Evolutionary conservation across 2,329 filamentous ascomycete genomes (phyloP).

Genomic region (Drechslerella dactyloides): DNA sequence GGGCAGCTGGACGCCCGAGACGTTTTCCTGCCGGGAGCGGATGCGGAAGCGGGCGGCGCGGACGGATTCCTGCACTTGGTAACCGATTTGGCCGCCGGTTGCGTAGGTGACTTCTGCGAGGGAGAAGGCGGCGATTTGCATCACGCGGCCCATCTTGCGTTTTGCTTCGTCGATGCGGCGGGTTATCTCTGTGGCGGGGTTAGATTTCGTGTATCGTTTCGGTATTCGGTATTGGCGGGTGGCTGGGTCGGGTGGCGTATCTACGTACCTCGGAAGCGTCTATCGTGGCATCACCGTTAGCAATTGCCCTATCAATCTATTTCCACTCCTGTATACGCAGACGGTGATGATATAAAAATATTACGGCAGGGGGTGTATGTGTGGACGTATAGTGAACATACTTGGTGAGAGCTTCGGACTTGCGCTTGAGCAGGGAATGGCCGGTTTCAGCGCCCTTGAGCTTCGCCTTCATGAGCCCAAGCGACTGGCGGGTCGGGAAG

Average conservation of each 20-base stretch:
- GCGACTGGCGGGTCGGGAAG: slow-evolving; percentile 95
- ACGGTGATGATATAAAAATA: slow-evolving; percentile 6
- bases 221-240: slow-evolving; percentile 20
- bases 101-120: slow-evolving; percentile 97
- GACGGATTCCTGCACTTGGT: slow-evolving; percentile 95
- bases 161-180: slow-evolving; percentile 97
- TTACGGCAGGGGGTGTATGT: slow-evolving; percentile 46
- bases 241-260: slow-evolving; percentile 48
- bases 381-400: slow-evolving; percentile 59
- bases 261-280: slow-evolving; percentile 83
- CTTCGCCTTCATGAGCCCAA: slow-evolving; percentile 97
- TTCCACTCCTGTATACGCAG: slow-evolving; percentile 40
- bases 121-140: slow-evolving; percentile 98
- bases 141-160: slow-evolving; percentile 98
- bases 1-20: slow-evolving; percentile 92
- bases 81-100: slow-evolving; percentile 87
- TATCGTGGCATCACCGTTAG: slow-evolving; percentile 58
- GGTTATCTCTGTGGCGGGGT: slow-evolving; percentile 75
- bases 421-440: slow-evolving; percentile 93
- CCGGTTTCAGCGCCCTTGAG: slow-evolving; percentile 91
- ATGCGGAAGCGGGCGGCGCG: slow-evolving; percentile 91
- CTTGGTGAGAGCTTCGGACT: slow-evolving; percentile 98
- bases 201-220: not conserved
- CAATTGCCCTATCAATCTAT: slow-evolving; percentile 52
- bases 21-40: slow-evolving; percentile 95